Evolutionary conservation across 1,139 yeast species (phyloP).

Genomic region (Kodamaea suecica): DNA sequence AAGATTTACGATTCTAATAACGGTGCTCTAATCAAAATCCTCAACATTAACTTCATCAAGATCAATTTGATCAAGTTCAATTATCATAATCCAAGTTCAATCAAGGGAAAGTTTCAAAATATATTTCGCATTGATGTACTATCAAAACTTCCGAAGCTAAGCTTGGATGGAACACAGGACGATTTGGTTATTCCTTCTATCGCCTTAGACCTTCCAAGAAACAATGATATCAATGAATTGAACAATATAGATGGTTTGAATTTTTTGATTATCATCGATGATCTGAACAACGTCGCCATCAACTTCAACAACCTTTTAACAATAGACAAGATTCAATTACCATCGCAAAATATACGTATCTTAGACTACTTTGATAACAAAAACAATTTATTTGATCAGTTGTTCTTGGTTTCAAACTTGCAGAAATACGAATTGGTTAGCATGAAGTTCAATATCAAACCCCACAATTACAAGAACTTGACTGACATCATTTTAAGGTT

Average conservation of each 20-base stretch:
- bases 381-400: slow-evolving; percentile 29
- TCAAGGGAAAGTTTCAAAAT: slow-evolving; percentile 11
- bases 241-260: slow-evolving; percentile 17
- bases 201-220: slow-evolving; percentile 4
- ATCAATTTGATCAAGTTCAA: slow-evolving; percentile 29
- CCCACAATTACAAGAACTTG: slow-evolving; percentile 14
- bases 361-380: slow-evolving; percentile 18
- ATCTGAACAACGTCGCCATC: slow-evolving; percentile 19
- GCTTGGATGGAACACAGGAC: slow-evolving; percentile 10
- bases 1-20: slow-evolving; percentile 50
- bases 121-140: slow-evolving; percentile 27
- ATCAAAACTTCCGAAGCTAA: slow-evolving; percentile 26
- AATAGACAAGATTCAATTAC: slow-evolving; percentile 20
- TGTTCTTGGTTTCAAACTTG: slow-evolving; percentile 21
- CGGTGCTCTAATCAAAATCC: slow-evolving; percentile 36
- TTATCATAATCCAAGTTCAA: slow-evolving; percentile 4
- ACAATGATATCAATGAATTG: slow-evolving; percentile 11
- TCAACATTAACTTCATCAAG: slow-evolving; percentile 17
- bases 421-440: slow-evolving; percentile 14
- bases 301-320: slow-evolving; percentile 35
- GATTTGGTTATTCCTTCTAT: slow-evolving; percentile 6
- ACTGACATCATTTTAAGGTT: slow-evolving; percentile 24
- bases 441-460: slow-evolving; percentile 14
- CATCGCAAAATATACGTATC: slow-evolving; percentile 12
- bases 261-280: slow-evolving; percentile 27